Percentiles rank a stretch among this genome's conserved stretches.
Conservation (phyloP, 2,329 filamentous ascomycete species). For the Aaosphaeria arxii region DNA sequence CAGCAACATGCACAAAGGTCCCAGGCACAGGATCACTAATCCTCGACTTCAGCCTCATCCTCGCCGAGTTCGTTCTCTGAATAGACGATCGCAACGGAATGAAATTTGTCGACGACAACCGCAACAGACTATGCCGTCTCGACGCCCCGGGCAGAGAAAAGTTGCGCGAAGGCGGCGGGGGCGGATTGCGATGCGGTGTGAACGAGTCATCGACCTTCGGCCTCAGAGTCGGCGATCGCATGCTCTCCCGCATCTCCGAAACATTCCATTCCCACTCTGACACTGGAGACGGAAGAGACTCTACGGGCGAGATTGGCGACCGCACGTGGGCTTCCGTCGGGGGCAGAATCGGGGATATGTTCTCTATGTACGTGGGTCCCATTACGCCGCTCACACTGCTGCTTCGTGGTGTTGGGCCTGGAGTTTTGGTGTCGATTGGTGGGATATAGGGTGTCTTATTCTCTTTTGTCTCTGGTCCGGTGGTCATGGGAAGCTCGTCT, state of each 20-base stretch:
- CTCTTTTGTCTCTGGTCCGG: background rate
- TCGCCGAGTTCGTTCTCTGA: background rate
- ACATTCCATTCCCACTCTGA: no score
- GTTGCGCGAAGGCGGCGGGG: background rate
- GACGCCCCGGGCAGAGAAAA: background rate
- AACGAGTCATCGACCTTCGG: no score
- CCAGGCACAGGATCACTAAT: conserved; percentile 9
- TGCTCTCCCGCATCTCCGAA: no score
- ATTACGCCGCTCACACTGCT: no score
- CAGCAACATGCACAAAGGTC: conserved; percentile 7
- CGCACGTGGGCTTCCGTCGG: background rate
- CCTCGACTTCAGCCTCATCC: background rate
- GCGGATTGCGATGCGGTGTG: background rate
- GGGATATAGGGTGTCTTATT: background rate
- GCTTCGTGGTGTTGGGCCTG: no score
- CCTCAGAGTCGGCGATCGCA: no score
- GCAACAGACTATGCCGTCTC: background rate
- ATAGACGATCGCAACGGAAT: background rate
- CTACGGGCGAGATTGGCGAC: background rate
- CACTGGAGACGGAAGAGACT: background rate
- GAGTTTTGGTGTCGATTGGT: background rate
- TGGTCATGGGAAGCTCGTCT: background rate
- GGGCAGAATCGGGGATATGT: background rate
- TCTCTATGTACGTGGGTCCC: no score
- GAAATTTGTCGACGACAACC: no score